Conservation (phyloP, 2,329 filamentous ascomycete genomes). For the Arthrinium phaeospermum region DNA sequence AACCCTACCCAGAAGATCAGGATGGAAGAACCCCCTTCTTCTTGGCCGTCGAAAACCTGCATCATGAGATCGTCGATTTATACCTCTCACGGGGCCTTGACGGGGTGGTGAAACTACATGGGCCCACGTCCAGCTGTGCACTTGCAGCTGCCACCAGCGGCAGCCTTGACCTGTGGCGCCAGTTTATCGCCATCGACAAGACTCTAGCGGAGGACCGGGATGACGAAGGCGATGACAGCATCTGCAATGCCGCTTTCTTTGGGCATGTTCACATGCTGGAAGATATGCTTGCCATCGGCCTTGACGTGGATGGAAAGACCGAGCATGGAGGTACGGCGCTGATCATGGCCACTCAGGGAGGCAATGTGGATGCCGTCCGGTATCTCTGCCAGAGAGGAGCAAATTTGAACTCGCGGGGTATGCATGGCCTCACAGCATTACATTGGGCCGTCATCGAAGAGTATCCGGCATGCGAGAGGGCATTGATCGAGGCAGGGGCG, state of each 20-base stretch:
- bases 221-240: too few relatives aligned
- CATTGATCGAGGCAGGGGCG: not conserved
- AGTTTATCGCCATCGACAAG: too few relatives aligned
- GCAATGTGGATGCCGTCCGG: not conserved
- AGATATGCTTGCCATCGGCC: not conserved
- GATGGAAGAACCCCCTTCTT: not conserved
- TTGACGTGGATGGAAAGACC: not conserved
- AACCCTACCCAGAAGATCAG: not conserved
- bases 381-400: slow-evolving; percentile 4
- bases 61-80: too few relatives aligned
- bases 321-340: not conserved
- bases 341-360: not conserved
- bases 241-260: accelerated
- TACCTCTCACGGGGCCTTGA: too few relatives aligned
- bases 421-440: not conserved
- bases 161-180: not conserved
- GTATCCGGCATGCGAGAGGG: not conserved
- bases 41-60: too few relatives aligned
- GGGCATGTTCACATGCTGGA: not conserved
- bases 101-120: too few relatives aligned
- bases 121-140: not conserved
- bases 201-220: too few relatives aligned
- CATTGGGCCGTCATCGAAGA: not conserved
- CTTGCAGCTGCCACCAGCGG: not conserved
- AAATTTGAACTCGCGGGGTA: not conserved